Evolutionary conservation across 495 filamentous ascomycete genomes (phyloP), one percentile per base, ranked within the genome.

Genomic region (Bathelium albidoporum): DNA sequence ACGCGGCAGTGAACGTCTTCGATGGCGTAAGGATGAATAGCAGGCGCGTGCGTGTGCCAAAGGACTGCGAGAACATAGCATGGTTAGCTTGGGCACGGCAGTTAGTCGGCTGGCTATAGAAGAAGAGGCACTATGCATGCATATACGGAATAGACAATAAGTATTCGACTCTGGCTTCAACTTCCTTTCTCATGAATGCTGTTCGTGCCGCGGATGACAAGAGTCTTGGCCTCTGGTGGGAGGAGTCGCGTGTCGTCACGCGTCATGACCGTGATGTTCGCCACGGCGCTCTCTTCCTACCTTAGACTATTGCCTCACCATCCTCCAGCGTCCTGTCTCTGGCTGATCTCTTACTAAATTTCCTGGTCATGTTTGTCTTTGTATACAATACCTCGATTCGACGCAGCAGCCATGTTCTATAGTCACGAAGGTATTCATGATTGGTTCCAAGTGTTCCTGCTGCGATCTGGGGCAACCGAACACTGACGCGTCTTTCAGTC

Each of bases 371-470:
- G n/a, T n/a, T n/a, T n/a, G n/a, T n/a, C n/a, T n/a, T n/a, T n/a
- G n/a, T n/a, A n/a, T n/a, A n/a, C 45, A 62, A 16, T 36, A 26
- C 34, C 58, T 64, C 53, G 26, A 49, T 45, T 49, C 26, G 18
- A 62, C 74, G 18, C 58, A 59, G 2, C 16, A 61, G 73, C 63
- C 64, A 96, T 96, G 91, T 96, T 96, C 70, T 96, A 95, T 75
- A 94, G 88, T 70, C 88, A 94, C 75, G 91, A 95, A 74, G 89
- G 91, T 93, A 78, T 69, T 84, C 71, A 49, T 58, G 34, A 24
- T n/a, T 41, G 62, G 20, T 53, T 28, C 59, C 24, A 22, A 41
- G 29, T 52, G 1, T 3, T 43, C 28, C 31, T 18, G 52, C 62
- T 44, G 59, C 49, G 24, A 58, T 32, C n/a, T 29, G 63, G 32